A percentile compares a stretch with the other conserved stretches of the same genome.
Evolutionary conservation across 129 eudicot genomes (phyloP).

Genomic region (Chrysanthemum makinoi): DNA sequence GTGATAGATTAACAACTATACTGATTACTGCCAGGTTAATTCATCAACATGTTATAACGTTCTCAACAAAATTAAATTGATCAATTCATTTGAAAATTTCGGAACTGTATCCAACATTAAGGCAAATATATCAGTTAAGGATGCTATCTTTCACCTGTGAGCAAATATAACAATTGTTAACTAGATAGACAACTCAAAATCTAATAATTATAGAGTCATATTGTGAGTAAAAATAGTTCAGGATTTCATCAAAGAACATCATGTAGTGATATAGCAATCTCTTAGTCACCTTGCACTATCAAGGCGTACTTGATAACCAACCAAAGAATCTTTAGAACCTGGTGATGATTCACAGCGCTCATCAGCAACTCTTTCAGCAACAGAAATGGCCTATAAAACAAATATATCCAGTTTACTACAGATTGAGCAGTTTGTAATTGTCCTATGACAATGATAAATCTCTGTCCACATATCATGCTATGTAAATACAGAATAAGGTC

Average conservation of each 20-base stretch:
- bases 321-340: constrained; percentile 87
- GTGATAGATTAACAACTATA: constrained; percentile 2
- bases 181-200: neutral
- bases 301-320: constrained; percentile 99
- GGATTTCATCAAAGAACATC: neutral
- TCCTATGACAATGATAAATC: constrained; percentile 5
- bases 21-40: constrained; percentile 9
- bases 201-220: neutral
- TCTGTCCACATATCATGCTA: neutral
- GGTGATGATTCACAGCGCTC: constrained; percentile 96
- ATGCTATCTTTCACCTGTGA: neutral
- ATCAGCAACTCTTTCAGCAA: constrained; percentile 96
- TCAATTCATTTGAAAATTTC: neutral
- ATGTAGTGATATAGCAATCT: neutral
- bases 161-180: constrained; percentile 3
- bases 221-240: neutral
- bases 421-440: neutral
- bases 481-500: neutral
- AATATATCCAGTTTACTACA: constrained; percentile 11
- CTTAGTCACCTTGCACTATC: constrained; percentile 90
- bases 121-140: neutral
- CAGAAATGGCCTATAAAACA: constrained; percentile 78
- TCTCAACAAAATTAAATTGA: neutral
- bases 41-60: neutral
- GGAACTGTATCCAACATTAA: constrained; percentile 3